phyloP scores from a whole-genome alignment of 306 rosid genomes.

The Boehmeria nivea region DNA sequence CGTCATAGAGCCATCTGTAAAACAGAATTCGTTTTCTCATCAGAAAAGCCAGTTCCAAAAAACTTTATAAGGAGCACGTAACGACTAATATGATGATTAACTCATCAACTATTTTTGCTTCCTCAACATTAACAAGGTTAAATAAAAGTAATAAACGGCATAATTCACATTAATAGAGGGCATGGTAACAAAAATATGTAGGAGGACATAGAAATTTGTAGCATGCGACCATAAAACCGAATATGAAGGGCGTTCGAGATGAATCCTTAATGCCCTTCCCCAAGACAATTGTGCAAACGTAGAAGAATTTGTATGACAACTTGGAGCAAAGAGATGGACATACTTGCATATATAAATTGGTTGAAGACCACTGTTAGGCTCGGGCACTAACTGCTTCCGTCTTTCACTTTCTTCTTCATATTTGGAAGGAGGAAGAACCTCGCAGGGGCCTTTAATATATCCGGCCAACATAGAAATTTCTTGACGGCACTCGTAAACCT shows the following conservation, averaged over 20 bases:
- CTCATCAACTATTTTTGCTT: no score
- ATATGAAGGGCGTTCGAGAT: no score
- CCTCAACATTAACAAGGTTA: not conserved
- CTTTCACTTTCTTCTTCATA: conserved; percentile 67
- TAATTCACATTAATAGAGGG: not conserved
- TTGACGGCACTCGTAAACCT: conserved; percentile 84
- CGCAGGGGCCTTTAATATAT: conserved; percentile 67
- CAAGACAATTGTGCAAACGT: no score
- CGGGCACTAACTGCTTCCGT: conserved; percentile 38
- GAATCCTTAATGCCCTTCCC: no score
- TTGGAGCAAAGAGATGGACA: conserved; percentile 15
- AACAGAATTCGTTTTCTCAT: conserved; percentile 8
- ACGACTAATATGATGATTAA: no score
- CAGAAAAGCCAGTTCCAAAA: not conserved
- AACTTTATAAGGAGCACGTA: no score
- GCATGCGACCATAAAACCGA: no score
- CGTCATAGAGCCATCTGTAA: conserved; percentile 79
- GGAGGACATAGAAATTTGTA: not conserved
- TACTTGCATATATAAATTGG: conserved; percentile 90
- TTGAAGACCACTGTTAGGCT: conserved; percentile 32
- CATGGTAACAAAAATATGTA: not conserved
- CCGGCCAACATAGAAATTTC: conserved; percentile 59
- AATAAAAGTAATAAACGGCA: not conserved
- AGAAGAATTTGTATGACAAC: no score
- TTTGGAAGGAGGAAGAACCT: conserved; percentile 67